phyloP scores from a whole-genome alignment of 164 flowering plant genomes.

The Protea cynaroides region DNA sequence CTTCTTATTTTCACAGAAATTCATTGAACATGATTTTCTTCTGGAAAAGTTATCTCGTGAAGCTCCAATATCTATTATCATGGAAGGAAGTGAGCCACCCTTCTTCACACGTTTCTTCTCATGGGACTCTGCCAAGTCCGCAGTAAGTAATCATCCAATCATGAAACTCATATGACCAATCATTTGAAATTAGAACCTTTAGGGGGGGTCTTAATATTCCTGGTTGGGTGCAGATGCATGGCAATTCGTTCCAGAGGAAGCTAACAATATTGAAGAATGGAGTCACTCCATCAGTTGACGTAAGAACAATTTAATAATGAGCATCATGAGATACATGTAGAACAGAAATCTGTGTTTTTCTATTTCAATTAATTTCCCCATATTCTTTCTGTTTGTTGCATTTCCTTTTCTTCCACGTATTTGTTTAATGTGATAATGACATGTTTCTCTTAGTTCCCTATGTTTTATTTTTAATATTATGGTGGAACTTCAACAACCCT shows the following conservation, averaged over 20 bases:
- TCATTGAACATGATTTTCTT: conserved; percentile 78
- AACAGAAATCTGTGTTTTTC: no score
- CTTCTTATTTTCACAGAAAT: conserved; percentile 59
- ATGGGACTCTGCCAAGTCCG: conserved; percentile 90
- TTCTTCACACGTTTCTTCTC: conserved; percentile 91
- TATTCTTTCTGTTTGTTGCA: no score
- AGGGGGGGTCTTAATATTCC: conserved; percentile 1
- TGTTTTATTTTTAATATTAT: no score
- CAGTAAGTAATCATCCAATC: conserved; percentile 46
- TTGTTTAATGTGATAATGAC: no score
- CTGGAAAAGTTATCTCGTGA: conserved; percentile 67
- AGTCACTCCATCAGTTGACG: conserved; percentile 55
- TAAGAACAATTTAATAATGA: conserved; percentile 31
- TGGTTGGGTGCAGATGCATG: conserved; percentile 73
- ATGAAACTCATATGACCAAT: not conserved
- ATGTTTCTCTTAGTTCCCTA: no score
- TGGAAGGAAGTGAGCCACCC: conserved; percentile 86
- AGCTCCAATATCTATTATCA: conserved; percentile 68
- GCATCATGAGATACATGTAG: not conserved
- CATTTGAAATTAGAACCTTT: not conserved
- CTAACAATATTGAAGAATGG: conserved; percentile 74
- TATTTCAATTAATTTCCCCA: no score
- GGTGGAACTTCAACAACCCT: no score
- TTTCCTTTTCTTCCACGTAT: no score
- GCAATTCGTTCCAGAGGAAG: conserved; percentile 93